phyloP scores from a whole-genome alignment of 2,329 filamentous ascomycete species.

The Teratosphaeria epicoccoides region DNA sequence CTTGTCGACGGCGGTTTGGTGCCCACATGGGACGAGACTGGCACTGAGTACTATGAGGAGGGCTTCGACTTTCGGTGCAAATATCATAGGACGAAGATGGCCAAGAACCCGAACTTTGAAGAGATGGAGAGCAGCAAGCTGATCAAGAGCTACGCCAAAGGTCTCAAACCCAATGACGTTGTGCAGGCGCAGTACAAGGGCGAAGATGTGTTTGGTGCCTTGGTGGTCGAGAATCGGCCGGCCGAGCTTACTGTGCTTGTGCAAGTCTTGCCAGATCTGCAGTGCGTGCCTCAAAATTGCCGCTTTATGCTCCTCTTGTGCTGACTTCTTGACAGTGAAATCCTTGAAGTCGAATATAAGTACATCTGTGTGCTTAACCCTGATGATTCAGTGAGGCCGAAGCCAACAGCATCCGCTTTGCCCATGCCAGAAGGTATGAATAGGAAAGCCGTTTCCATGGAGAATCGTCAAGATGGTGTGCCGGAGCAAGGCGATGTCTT shows the following conservation, averaged over 20 bases:
- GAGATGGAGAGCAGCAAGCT: conserved; percentile 59
- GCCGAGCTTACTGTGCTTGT: conserved; percentile 68
- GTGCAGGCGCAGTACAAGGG: conserved; percentile 78
- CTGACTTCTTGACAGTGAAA: conserved; percentile 43
- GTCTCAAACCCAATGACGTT: conserved; percentile 60
- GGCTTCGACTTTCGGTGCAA: conserved; percentile 90
- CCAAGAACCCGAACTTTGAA: conserved; percentile 51
- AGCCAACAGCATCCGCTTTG: conserved; percentile 61
- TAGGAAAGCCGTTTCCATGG: conserved; percentile 35
- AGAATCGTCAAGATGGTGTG: conserved; percentile 40
- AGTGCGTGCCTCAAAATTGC: conserved; percentile 30
- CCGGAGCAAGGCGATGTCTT: conserved; percentile 39
- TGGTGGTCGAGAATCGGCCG: conserved; percentile 70
- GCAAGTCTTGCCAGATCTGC: conserved; percentile 77
- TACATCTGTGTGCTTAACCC: conserved; percentile 66
- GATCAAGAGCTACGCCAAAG: conserved; percentile 56
- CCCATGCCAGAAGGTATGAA: conserved; percentile 52
- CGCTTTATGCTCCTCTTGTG: not conserved
- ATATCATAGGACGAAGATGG: conserved; percentile 81
- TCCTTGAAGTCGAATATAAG: conserved; percentile 73
- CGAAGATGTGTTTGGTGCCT: conserved; percentile 81
- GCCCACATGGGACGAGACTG: conserved; percentile 79
- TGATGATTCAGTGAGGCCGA: conserved; percentile 59
- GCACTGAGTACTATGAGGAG: conserved; percentile 82
- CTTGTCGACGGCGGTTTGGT: conserved; percentile 81